Percentiles rank a stretch among this genome's conserved stretches.
These are phyloP conservation scores for Metschnikowia cubensis DNA, from an alignment of 805 yeast species.

Conservation along the genomic window DNA sequence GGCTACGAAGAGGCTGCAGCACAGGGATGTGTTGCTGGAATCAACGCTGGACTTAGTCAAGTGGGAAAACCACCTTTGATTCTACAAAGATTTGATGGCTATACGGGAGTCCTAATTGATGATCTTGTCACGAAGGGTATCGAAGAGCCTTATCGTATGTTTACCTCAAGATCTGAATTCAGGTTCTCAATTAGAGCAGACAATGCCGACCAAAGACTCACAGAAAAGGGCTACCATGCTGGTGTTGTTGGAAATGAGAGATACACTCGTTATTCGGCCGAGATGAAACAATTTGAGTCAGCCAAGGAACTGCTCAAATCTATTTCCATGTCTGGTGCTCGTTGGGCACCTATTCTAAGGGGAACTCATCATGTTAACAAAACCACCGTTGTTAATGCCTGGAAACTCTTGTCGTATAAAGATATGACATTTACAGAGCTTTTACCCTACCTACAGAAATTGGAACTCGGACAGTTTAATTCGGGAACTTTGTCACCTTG, in stretches of 20 bases:
- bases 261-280: slow-evolving; percentile 45
- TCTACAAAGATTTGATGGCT: slow-evolving; percentile 76
- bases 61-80: slow-evolving; percentile 42
- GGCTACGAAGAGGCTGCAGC: slow-evolving; percentile 99
- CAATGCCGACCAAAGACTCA: slow-evolving; percentile 85
- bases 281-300: slow-evolving; percentile 41
- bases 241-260: slow-evolving; percentile 69
- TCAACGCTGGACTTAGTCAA: slow-evolving; percentile 76
- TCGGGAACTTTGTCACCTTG: slow-evolving; percentile 28
- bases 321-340: slow-evolving; percentile 47
- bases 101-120: slow-evolving; percentile 87
- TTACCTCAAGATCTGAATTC: slow-evolving; percentile 93
- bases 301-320: slow-evolving; percentile 45
- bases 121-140: slow-evolving; percentile 95
- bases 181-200: slow-evolving; percentile 87
- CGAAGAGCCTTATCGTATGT: slow-evolving; percentile 96
- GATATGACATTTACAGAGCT: slow-evolving; percentile 32
- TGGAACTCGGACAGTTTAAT: slow-evolving; percentile 24
- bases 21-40: slow-evolving; percentile 93
- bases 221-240: slow-evolving; percentile 56
- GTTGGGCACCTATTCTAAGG: slow-evolving; percentile 57
- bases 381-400: slow-evolving; percentile 47
- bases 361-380: slow-evolving; percentile 45
- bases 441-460: slow-evolving; percentile 24
- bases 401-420: slow-evolving; percentile 63